A percentile compares a stretch with the other conserved stretches of the same genome.
phyloP scores from a whole-genome alignment of 768 basidiomycete species.

The Lactarius quietus region DNA sequence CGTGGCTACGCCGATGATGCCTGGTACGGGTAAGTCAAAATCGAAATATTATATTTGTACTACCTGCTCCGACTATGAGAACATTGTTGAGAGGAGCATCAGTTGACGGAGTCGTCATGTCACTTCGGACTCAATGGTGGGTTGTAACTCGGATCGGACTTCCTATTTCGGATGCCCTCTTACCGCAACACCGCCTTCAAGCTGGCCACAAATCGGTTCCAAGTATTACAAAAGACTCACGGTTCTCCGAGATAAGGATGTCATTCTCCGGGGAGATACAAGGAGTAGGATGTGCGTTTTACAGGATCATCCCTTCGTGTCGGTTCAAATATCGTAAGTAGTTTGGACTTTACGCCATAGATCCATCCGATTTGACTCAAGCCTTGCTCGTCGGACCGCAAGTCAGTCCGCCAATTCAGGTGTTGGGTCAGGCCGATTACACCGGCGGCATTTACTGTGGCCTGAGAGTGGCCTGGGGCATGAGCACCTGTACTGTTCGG shows the following conservation, averaged over 20 bases:
- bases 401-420: slow-evolving; percentile 20
- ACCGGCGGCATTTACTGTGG: not conserved
- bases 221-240: slow-evolving; percentile 51
- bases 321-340: not conserved
- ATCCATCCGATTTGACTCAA: slow-evolving; percentile 64
- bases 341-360: slow-evolving; percentile 37
- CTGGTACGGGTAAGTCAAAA: not conserved
- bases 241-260: slow-evolving; percentile 51
- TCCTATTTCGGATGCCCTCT: slow-evolving; percentile 1
- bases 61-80: slow-evolving; percentile 42
- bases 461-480: not conserved
- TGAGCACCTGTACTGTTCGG: slow-evolving; percentile 30
- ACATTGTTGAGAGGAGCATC: slow-evolving; percentile 26
- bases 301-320: not conserved
- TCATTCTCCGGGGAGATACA: slow-evolving; percentile 66
- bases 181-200: slow-evolving; percentile 25
- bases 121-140: not conserved
- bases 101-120: not conserved
- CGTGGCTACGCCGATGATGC: slow-evolving; percentile 45
- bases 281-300: slow-evolving; percentile 72
- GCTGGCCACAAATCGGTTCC: slow-evolving; percentile 53
- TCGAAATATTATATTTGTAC: not conserved
- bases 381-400: slow-evolving; percentile 48
- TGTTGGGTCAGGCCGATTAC: slow-evolving; percentile 18
- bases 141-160: not conserved